Percentiles rank a stretch among this genome's conserved stretches.
Conservation (phyloP, 352 stramenopile species). For the Aphanomyces invadans region DNA sequence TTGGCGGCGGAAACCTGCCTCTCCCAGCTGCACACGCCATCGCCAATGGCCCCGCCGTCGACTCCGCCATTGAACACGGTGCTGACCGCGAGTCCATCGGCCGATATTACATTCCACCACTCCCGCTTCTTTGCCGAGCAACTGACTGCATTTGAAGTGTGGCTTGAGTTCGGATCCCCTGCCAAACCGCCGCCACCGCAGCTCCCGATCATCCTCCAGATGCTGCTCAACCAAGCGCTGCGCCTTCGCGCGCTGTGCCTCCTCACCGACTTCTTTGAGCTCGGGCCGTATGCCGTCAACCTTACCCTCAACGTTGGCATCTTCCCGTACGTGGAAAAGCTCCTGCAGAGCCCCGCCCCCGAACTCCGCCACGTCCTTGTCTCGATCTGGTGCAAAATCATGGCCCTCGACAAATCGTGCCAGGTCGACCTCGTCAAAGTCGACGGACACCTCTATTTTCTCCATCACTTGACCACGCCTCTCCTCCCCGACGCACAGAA, state of each 20-base stretch:
- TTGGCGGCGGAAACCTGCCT: conserved; percentile 96
- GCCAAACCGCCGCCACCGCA: conserved; percentile 92
- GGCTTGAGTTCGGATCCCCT: conserved; percentile 92
- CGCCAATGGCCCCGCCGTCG: conserved; percentile 43
- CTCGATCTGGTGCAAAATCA: conserved; percentile 90
- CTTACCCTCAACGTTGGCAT: conserved; percentile 93
- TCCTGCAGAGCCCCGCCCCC: conserved; percentile 91
- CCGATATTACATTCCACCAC: conserved; percentile 71
- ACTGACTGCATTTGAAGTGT: conserved; percentile 98
- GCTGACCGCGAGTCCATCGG: too few relatives aligned
- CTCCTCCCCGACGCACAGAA: conserved; percentile 87
- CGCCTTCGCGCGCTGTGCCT: conserved; percentile 94
- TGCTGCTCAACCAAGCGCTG: conserved; percentile 95
- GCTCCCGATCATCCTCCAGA: conserved; percentile 96
- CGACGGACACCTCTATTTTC: conserved; percentile 93
- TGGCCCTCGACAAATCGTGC: conserved; percentile 94
- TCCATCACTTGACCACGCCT: conserved; percentile 81
- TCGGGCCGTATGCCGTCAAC: conserved; percentile 88
- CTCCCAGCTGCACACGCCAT: conserved; percentile 90
- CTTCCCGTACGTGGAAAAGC: conserved; percentile 98
- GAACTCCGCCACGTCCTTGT: conserved; percentile 95
- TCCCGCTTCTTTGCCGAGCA: conserved; percentile 98
- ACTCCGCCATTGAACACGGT: too few relatives aligned
- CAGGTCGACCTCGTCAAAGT: conserved; percentile 96
- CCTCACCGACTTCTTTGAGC: conserved; percentile 93